phyloP scores from a whole-genome alignment of 495 filamentous ascomycete species.

The Chaetomium cochliodes region DNA sequence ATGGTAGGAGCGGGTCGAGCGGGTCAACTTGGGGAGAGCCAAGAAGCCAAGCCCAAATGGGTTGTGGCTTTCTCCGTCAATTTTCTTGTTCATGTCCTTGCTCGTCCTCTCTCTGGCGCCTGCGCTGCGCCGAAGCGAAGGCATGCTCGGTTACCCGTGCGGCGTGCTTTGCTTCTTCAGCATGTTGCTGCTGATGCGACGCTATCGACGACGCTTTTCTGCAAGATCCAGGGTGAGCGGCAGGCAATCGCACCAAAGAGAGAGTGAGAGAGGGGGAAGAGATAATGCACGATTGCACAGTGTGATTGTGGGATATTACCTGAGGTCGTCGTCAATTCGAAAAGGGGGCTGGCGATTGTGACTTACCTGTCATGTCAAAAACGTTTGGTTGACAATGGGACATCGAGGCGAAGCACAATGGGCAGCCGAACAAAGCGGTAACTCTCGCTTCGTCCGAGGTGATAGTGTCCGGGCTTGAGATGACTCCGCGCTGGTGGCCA shows the following conservation, averaged over 20 bases:
- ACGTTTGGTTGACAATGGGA: not conserved
- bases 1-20: not conserved
- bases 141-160: not conserved
- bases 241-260: not conserved
- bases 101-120: not conserved
- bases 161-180: not conserved
- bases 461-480: not conserved
- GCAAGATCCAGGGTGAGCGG: not conserved
- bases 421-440: not conserved
- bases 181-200: not conserved
- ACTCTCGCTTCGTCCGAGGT: not conserved
- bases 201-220: not conserved
- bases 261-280: not conserved
- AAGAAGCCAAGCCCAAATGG: conserved; percentile 1
- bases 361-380: not conserved
- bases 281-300: conserved; percentile 1
- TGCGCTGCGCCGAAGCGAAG: conserved; percentile 3
- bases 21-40: not conserved
- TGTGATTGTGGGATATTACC: not conserved
- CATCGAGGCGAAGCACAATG: not conserved
- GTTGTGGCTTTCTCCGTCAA: conserved; percentile 1
- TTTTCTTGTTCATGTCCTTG: not conserved
- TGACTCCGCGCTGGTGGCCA: not conserved
- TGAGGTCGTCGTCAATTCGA: not conserved
- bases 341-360: not conserved